phyloP scores from a whole-genome alignment of 2,329 filamentous ascomycete genomes.

The Bipolaris cookei region DNA sequence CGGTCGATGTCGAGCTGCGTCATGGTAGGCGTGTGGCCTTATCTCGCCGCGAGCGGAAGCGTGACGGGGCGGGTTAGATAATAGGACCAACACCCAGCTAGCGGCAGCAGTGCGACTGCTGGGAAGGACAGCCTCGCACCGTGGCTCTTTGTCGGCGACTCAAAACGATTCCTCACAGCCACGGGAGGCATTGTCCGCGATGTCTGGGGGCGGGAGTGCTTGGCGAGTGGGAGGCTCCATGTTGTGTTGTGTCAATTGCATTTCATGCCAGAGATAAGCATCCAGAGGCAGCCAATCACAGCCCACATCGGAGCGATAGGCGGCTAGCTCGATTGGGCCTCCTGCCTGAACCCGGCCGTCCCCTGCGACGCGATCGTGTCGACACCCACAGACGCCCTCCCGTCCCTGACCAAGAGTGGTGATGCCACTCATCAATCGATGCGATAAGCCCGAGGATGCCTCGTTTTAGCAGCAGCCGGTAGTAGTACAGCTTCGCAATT shows the following conservation, averaged over 20 bases:
- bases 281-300: slow-evolving; percentile 6
- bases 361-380: slow-evolving; percentile 7
- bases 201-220: slow-evolving; percentile 33
- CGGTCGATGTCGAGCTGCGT: slow-evolving; percentile 35
- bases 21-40: slow-evolving; percentile 32
- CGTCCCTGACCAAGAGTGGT: slow-evolving; percentile 11
- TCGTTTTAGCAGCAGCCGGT: neutral
- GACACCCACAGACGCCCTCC: slow-evolving; percentile 9
- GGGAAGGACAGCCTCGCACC: slow-evolving; percentile 18
- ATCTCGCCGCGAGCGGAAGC: slow-evolving; percentile 32
- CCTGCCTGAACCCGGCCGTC: slow-evolving; percentile 6
- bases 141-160: slow-evolving; percentile 14
- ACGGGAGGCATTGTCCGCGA: slow-evolving; percentile 24
- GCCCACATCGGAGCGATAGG: neutral
- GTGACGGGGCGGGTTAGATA: slow-evolving; percentile 20
- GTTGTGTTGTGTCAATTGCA: slow-evolving; percentile 27
- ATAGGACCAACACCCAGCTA: slow-evolving; percentile 12
- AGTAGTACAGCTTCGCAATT: neutral
- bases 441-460: slow-evolving; percentile 14
- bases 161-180: slow-evolving; percentile 11
- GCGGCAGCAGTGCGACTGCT: slow-evolving; percentile 20
- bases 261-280: slow-evolving; percentile 19
- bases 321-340: slow-evolving; percentile 11
- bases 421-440: slow-evolving; percentile 15
- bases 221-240: slow-evolving; percentile 37